Base-by-base conservation (phyloP, 352 stramenopile species). In the Phytophthora vignae region DNA sequence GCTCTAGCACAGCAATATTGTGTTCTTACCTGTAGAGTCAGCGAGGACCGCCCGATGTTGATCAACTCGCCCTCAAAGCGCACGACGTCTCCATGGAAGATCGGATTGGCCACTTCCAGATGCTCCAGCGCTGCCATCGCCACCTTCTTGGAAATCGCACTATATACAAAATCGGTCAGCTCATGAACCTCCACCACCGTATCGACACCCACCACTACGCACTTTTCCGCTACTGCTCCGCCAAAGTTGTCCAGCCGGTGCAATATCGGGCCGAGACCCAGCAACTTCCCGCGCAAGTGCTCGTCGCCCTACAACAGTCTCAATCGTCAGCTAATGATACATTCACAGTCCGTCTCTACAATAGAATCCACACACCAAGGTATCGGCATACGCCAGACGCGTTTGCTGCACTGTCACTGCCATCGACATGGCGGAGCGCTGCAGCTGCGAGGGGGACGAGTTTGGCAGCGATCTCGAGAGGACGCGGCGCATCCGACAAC, bases 251-350 rank as follows among this genome's bases (percentile, higher is more conserved):
- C 79, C 55, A 89, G 79, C 60, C 79, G 77, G 65, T 85, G 79
- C 55, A 90, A 65, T 38, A 90, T 78, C 27, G 77, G 82, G 2
- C 82, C 82, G 12, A 81, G 83, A 33, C 82, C 79, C 8, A 90
- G 69, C 59, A 82, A 22, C 49, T 86, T 83, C 50, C 82, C 82
- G 40, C 79, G 78, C 60, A 87, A 74, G 27, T 77, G 71, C 29
- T 87, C 82, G 49, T 84, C 73, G 15, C 82, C 79, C 82, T 87
- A 36, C 48, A 25, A 21, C 49, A 49, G 10, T 15, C 19, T 22
- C 8, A 25, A 42, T 5, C 10, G 22, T 46, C 38, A 46, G 38
- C 38, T 17, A 2, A 9, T 15, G 38, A 46, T n/a, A 8, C 12
- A 46, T n/a, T 9, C 2, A n/a, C 17, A 29, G 29, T 21, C 11